Percentiles rank a stretch among this genome's conserved stretches.
Conservation (phyloP, 192 early-diverging fungal species). For the Linderina pennispora region DNA sequence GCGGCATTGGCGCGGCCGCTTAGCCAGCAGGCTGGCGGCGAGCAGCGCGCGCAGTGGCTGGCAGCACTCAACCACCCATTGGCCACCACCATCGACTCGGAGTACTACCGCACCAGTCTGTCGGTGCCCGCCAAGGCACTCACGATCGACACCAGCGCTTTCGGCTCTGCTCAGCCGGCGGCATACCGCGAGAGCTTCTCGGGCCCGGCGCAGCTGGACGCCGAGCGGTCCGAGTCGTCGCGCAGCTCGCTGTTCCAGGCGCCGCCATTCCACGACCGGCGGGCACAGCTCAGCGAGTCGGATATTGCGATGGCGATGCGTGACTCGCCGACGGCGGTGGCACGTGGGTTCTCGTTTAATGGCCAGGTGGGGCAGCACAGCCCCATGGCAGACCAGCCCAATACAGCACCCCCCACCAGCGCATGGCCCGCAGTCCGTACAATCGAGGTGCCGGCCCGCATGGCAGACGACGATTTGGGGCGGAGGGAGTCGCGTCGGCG, state of each 20-base stretch:
- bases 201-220: conserved; percentile 35
- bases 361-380: too few relatives aligned
- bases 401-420: too few relatives aligned
- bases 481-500: too few relatives aligned
- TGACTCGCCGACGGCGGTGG: background rate
- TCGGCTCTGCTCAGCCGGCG: background rate
- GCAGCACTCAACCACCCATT: conserved; percentile 30
- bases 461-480: too few relatives aligned
- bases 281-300: conserved; percentile 20
- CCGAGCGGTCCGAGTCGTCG: conserved; percentile 30
- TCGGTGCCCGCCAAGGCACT: background rate
- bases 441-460: too few relatives aligned
- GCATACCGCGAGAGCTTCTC: conserved; percentile 42
- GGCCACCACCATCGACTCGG: conserved; percentile 16
- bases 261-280: conserved; percentile 23
- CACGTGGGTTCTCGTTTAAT: too few relatives aligned
- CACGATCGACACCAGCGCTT: background rate
- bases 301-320: conserved; percentile 4
- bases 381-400: too few relatives aligned
- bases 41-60: conserved; percentile 24
- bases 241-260: conserved; percentile 11
- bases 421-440: too few relatives aligned
- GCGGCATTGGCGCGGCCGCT: background rate
- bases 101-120: conserved; percentile 6
- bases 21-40: conserved; percentile 1